Base-by-base conservation (phyloP, 1,284 basidiomycete genomes). In the Naganishia liquefaciens region DNA sequence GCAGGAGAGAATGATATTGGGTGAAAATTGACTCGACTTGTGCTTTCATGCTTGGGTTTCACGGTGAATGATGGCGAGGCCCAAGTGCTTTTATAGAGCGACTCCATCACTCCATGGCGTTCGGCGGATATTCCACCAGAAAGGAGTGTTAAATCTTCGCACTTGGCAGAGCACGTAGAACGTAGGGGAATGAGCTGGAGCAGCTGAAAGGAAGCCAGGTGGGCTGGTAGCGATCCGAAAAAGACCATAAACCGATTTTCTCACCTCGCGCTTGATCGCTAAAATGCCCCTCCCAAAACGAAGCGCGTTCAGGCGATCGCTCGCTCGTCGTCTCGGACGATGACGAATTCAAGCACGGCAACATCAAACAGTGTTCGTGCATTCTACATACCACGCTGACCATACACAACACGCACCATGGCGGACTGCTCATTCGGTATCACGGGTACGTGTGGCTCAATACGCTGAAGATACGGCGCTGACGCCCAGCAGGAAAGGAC, bases 401-500 rank as follows among this genome's bases (percentile, higher is more conserved):
- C 53, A 37, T 23, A 39, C 37, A 17, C 28, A 25, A 33, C 51
- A 33, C 33, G n/a, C 43, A 66, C 44, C 21, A 66, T 66, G 64
- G 58, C 64, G 49, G 79, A 83, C 75, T 82, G 81, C 70, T 78
- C 81, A 13, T 82, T 83, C 68, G 82, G 81, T 54, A 79, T 83
- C 69, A 76, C 75, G 42, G 78, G 77, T 76, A 63, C 60, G 75
- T 69, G 2, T 3, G 0, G 30, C 11, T 51, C n/a, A 11, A 19
- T n/a, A 17, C 13, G 30, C 27, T n/a, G 30, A 17, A 17, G 1
- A 10, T n/a, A 2, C 17, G 23, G 10, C 30, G 13, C 15, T 42
- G 17, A 66, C 66, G 43, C 43, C 52, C 27, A 54, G 87, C 84
- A 63, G 93, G 93, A 62, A 94, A 94, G 75, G 93, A 88, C 74